A percentile compares a stretch with the other conserved stretches of the same genome.
phyloP scores from a whole-genome alignment of 176 grass and related monocot genomes.

The Themeda triandra region DNA sequence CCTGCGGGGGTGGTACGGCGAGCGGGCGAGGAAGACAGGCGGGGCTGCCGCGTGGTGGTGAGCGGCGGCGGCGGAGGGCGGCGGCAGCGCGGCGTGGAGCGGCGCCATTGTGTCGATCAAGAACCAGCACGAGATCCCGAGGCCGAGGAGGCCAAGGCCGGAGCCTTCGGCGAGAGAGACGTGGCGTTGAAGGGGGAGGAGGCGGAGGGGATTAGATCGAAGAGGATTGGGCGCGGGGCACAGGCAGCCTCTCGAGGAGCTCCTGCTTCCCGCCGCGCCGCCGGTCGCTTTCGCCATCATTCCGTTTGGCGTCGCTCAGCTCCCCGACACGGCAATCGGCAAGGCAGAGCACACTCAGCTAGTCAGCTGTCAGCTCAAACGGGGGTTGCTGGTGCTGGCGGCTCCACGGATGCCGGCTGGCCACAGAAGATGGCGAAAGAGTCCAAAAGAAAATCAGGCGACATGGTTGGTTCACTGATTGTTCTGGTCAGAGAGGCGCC shows the following conservation, averaged over 20 bases:
- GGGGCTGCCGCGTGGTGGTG: not conserved
- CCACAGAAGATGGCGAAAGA: not conserved
- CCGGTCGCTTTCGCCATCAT: conserved; percentile 25
- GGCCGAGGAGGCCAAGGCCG: not conserved
- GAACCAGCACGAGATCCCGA: not conserved
- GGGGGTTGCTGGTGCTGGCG: not conserved
- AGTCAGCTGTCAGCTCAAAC: not conserved
- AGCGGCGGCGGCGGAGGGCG: conserved; percentile 13
- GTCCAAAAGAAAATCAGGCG: too few species aligned
- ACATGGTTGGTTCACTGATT: not conserved
- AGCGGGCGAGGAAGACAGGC: not conserved
- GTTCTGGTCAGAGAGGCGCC: too few species aligned
- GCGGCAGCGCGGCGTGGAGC: conserved; percentile 33
- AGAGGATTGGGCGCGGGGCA: conserved; percentile 25
- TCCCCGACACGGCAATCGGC: not conserved
- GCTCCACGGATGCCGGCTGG: not conserved
- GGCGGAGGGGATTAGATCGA: conserved; percentile 19
- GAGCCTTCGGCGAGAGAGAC: not conserved
- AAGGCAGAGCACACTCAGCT: not conserved
- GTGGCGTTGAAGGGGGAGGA: conserved; percentile 7
- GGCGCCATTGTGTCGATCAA: conserved; percentile 27
- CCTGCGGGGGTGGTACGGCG: conserved; percentile 6
- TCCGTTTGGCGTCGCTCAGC: not conserved
- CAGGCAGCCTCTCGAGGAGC: conserved; percentile 47
- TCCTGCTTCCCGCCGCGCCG: conserved; percentile 18